Base-by-base conservation (phyloP, 805 yeast genomes). In the Candida schatavii region DNA sequence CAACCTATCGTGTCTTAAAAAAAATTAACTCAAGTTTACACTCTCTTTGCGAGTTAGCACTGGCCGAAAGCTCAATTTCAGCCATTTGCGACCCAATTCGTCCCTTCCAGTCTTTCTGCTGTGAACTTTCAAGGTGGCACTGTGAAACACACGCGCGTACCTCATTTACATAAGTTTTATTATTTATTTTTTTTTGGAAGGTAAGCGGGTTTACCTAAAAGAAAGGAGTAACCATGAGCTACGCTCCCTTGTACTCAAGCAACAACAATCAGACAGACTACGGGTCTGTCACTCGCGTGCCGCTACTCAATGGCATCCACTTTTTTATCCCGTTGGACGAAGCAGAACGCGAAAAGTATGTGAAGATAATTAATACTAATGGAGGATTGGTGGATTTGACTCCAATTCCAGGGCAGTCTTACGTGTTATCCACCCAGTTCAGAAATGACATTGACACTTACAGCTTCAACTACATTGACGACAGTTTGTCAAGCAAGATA, bases 301-400 rank as follows among this genome's bases (percentile, higher is more conserved):
- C 35, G 4, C 15, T 31, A 31, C 19, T 31, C 35, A 31, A 31
- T 31, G 35, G 35, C 6, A 36, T 54, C 39, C 31, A 46, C 10
- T 54, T 55, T 33, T 46, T 40, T 23, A 47, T 55, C 9, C 49
- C 49, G 10, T 13, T 14, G 11, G 39, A 42, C 20, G 58, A 52
- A 25, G 48, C 51, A 15, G 36, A 49, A 9, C 35, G 51, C 18
- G 38, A 46, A 5, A 42, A 43, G 19, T 52, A 43, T 26, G 48
- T 42, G 35, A 39, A 42, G 5, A 44, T 50, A 31, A 51, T 55
- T n/a, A 45, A 43, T 9, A 47, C 39, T n/a, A 38, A 48, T 44
- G 60, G 60, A 13, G 60, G 60, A 11, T 41, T 46, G 9, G 47
- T 55, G 9, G 41, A 48, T 19, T 55, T 52, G 37, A 31, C 22